phyloP scores from a whole-genome alignment of 2,329 filamentous ascomycete species.

The Clarireedia homoeocarpa region DNA sequence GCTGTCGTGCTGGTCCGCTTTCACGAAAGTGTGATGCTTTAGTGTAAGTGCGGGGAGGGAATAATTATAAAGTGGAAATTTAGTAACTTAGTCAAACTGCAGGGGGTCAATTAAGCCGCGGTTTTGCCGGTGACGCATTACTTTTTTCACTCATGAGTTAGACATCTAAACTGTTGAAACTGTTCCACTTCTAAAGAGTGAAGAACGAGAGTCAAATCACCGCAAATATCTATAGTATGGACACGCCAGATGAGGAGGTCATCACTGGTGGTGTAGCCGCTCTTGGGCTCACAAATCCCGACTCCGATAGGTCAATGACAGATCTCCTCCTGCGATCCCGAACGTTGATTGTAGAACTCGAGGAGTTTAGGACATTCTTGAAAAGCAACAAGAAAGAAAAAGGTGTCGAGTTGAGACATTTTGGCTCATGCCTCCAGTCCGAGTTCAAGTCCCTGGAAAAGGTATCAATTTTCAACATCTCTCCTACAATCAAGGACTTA shows the following conservation, averaged over 20 bases:
- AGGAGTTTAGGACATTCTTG: constrained; percentile 36
- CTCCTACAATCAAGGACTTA: no score
- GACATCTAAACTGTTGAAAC: neutral
- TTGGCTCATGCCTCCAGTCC: constrained; percentile 38
- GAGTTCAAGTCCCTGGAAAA: constrained; percentile 41
- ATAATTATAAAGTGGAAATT: neutral
- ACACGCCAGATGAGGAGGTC: neutral
- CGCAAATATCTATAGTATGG: neutral
- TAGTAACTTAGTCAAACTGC: neutral
- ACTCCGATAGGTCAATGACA: constrained; percentile 3
- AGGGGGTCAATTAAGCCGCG: neutral
- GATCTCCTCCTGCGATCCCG: constrained; percentile 22
- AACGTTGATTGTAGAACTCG: constrained; percentile 36
- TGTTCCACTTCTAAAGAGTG: neutral
- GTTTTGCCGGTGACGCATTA: neutral
- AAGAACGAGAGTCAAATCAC: neutral
- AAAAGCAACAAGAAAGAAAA: constrained; percentile 36
- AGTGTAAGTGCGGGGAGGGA: no score
- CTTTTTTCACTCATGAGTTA: neutral
- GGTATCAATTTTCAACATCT: constrained; percentile 5
- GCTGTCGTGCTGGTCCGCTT: no score
- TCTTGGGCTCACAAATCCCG: neutral
- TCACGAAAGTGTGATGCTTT: no score
- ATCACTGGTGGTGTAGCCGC: neutral
- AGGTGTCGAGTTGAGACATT: constrained; percentile 40